Evolutionary conservation across 352 stramenopile species (phyloP).

Genomic region (Phytophthora agathidicida): DNA sequence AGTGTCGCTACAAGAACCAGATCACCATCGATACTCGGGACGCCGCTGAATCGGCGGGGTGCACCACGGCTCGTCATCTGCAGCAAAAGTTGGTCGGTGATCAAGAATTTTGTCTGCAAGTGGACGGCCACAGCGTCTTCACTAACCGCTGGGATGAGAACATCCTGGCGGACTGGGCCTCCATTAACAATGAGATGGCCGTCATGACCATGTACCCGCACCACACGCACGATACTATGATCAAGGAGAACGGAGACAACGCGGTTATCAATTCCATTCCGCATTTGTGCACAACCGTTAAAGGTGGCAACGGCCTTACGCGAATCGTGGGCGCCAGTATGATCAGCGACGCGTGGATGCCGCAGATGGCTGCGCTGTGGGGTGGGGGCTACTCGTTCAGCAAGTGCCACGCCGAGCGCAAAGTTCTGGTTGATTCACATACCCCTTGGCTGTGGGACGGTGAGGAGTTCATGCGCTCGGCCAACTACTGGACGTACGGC

Average conservation of each 20-base stretch:
- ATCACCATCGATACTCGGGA: conserved; percentile 67
- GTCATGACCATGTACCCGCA: conserved; percentile 79
- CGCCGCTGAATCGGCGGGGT: conserved; percentile 71
- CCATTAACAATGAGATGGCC: conserved; percentile 81
- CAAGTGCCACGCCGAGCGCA: conserved; percentile 80
- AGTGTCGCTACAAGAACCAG: conserved; percentile 67
- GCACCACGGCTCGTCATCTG: conserved; percentile 70
- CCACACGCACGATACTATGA: conserved; percentile 68
- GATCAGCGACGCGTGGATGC: conserved; percentile 66
- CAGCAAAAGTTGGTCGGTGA: conserved; percentile 73
- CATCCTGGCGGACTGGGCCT: conserved; percentile 66
- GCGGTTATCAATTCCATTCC: conserved; percentile 58
- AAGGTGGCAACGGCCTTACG: conserved; percentile 53
- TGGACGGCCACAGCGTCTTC: conserved; percentile 86
- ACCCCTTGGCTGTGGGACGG: conserved; percentile 77
- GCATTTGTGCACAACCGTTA: conserved; percentile 72
- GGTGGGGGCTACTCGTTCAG: conserved; percentile 76
- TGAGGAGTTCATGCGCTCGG: conserved; percentile 66
- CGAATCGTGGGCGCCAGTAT: conserved; percentile 77
- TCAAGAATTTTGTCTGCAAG: conserved; percentile 82
- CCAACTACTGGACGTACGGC: conserved; percentile 64
- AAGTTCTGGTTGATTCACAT: conserved; percentile 69
- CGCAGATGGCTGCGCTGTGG: conserved; percentile 73
- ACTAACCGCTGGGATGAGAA: conserved; percentile 81
- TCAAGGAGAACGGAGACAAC: conserved; percentile 79